phyloP scores from a whole-genome alignment of 352 stramenopile genomes.

The Phytophthora idaei region DNA sequence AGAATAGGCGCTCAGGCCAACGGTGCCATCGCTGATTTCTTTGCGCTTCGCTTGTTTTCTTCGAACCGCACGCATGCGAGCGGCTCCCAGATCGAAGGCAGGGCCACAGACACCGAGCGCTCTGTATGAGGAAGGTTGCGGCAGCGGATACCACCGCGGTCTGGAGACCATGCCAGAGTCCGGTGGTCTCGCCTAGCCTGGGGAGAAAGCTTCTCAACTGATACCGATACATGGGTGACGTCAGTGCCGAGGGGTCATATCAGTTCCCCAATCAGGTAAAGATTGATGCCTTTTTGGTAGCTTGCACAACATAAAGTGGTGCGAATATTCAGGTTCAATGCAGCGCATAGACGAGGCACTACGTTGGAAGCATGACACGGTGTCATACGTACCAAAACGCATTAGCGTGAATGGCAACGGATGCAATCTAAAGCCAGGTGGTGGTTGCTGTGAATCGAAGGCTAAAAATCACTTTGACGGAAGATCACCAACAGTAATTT shows the following conservation, averaged over 20 bases:
- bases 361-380: background rate
- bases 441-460: background rate
- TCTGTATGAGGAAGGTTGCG: too few species aligned
- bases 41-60: conserved; percentile 28
- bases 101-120: too few species aligned
- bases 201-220: too few species aligned
- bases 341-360: conserved; percentile 16
- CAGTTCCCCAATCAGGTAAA: background rate
- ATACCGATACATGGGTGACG: too few species aligned
- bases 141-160: too few species aligned
- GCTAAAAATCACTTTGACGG: background rate
- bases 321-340: background rate
- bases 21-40: conserved; percentile 21
- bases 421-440: too few species aligned
- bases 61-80: conserved; percentile 18
- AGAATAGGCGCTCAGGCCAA: background rate
- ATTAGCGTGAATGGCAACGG: too few species aligned
- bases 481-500: conserved; percentile 20
- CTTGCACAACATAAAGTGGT: background rate
- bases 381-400: too few species aligned
- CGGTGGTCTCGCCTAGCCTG: too few species aligned
- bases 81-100: background rate
- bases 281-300: background rate
- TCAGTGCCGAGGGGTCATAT: too few species aligned
- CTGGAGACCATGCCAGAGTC: too few species aligned